Evolutionary conservation across 2,329 filamentous ascomycete species (phyloP).

Genomic region (Hypoxylon sp.): DNA sequence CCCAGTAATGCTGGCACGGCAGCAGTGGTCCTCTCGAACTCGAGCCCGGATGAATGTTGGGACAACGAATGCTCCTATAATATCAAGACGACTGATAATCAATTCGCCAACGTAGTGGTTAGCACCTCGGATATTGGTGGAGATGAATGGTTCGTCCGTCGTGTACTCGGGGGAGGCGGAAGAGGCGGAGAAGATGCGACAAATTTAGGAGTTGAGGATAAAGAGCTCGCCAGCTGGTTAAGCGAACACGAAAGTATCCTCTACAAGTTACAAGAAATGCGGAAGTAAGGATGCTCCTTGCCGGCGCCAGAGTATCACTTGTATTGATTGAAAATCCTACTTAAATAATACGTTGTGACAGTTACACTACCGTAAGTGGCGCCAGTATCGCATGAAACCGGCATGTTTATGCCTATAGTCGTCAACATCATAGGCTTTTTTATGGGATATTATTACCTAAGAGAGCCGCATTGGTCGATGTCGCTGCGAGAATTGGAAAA

Average conservation of each 20-base stretch:
- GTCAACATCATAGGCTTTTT: constrained; percentile 10
- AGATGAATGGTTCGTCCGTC: constrained; percentile 9
- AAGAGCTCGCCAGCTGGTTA: constrained; percentile 5
- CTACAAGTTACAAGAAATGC: constrained; percentile 17
- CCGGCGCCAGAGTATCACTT: constrained; percentile 18
- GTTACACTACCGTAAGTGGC: constrained; percentile 13
- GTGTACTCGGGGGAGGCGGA: constrained; percentile 10
- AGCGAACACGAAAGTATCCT: constrained; percentile 30
- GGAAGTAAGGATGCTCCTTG: constrained; percentile 19
- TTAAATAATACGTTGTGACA: neutral
- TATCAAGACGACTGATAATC: neutral
- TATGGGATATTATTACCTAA: constrained; percentile 14
- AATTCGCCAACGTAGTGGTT: constrained; percentile 6
- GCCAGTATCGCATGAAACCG: constrained; percentile 4
- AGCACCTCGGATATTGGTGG: constrained; percentile 3
- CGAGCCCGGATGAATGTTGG: constrained; percentile 10
- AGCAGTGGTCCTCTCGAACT: constrained; percentile 14
- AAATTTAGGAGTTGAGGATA: constrained; percentile 17
- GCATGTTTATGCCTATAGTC: neutral
- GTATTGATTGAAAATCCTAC: constrained; percentile 1
- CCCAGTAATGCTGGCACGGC: neutral
- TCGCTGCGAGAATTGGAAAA: constrained; percentile 1
- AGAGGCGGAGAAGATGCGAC: constrained; percentile 20
- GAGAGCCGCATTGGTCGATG: constrained; percentile 7
- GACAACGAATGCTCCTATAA: constrained; percentile 18